Conservation (phyloP, 2,329 filamentous ascomycete species). For the Monosporascus sp. region DNA sequence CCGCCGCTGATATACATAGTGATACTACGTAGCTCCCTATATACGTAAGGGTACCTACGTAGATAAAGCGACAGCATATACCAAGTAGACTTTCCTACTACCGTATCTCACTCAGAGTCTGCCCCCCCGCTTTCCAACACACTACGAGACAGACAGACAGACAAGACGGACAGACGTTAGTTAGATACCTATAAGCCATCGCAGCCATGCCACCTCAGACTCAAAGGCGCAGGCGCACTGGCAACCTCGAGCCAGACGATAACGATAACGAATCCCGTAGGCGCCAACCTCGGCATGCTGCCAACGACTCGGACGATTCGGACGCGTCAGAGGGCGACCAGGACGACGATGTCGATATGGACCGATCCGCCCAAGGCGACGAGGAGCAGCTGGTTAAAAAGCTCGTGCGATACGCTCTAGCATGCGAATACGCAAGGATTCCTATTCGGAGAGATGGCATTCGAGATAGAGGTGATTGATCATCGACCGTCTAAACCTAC, state of each 20-base stretch:
- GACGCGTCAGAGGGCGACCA: slow-evolving; percentile 25
- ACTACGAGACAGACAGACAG: too few relatives aligned
- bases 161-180: neutral
- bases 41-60: neutral
- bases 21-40: neutral
- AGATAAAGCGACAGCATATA: neutral
- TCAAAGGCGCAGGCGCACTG: slow-evolving; percentile 26
- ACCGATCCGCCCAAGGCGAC: slow-evolving; percentile 5
- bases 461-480: slow-evolving; percentile 53
- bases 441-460: slow-evolving; percentile 59
- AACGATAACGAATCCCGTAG: slow-evolving; percentile 27
- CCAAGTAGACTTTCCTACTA: too few relatives aligned
- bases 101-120: too few relatives aligned
- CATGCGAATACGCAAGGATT: slow-evolving; percentile 59
- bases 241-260: slow-evolving; percentile 34
- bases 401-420: slow-evolving; percentile 63
- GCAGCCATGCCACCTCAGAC: slow-evolving; percentile 22
- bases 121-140: neutral
- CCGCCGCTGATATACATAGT: neutral
- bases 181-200: neutral
- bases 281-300: slow-evolving; percentile 18
- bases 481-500: neutral
- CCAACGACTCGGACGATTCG: slow-evolving; percentile 26
- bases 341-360: slow-evolving; percentile 19
- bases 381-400: slow-evolving; percentile 57